Conservation (phyloP, 2,329 filamentous ascomycete species). For the Drechslerella dactyloides region DNA sequence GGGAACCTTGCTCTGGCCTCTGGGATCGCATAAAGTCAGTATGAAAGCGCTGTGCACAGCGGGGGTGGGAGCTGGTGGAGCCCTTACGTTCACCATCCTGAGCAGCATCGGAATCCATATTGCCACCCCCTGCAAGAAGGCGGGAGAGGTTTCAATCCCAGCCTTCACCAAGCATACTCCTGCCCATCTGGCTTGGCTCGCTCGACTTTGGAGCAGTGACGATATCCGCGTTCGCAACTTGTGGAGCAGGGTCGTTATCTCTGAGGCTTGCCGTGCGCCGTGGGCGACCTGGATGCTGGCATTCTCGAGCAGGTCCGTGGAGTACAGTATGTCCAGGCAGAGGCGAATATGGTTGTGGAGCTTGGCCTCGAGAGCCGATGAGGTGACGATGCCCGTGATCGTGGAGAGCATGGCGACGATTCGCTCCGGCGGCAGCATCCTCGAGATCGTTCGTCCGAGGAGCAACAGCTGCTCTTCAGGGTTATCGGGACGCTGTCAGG, state of each 20-base stretch:
- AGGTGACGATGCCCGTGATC: constrained; percentile 7
- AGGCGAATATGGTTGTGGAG: constrained; percentile 23
- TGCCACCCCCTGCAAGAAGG: constrained; percentile 48
- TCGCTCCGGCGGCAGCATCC: constrained; percentile 20
- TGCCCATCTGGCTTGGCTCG: constrained; percentile 51
- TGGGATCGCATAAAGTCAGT: constrained; percentile 12
- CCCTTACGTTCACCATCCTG: constrained; percentile 51
- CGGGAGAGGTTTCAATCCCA: constrained; percentile 52
- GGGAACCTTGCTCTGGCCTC: constrained; percentile 52
- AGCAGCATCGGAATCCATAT: constrained; percentile 54
- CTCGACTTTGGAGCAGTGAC: constrained; percentile 53
- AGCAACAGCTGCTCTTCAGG: background rate
- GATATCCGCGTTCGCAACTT: constrained; percentile 54
- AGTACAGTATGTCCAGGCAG: constrained; percentile 21
- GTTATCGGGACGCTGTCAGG: background rate
- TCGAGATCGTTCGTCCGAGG: background rate
- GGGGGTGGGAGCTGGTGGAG: background rate
- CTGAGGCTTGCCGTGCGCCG: constrained; percentile 26
- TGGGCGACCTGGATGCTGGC: constrained; percentile 18
- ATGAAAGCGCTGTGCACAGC: background rate
- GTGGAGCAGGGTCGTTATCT: constrained; percentile 52
- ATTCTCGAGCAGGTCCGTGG: constrained; percentile 35
- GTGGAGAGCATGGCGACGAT: constrained; percentile 27
- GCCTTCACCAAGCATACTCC: constrained; percentile 53
- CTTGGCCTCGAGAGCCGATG: background rate